Conservation (phyloP, 2,329 filamentous ascomycete species). For the Cytospora paraplurivora region DNA sequence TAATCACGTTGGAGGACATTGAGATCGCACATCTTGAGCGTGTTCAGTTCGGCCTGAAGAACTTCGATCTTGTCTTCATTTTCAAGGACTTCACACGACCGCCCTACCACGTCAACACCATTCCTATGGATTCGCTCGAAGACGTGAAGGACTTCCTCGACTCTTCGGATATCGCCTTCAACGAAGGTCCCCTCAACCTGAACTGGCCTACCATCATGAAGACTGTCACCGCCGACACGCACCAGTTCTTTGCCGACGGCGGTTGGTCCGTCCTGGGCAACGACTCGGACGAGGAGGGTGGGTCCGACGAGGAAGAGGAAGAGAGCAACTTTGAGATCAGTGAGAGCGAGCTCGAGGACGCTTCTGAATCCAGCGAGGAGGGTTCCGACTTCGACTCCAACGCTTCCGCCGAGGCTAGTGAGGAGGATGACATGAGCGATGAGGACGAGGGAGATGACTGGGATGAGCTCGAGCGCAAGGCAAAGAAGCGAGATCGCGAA, state of each 20-base stretch:
- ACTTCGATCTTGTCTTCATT: constrained; percentile 97
- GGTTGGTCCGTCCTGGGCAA: constrained; percentile 92
- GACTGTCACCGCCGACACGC: constrained; percentile 90
- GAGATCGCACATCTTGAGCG: constrained; percentile 95
- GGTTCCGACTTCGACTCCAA: constrained; percentile 94
- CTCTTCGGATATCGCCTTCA: constrained; percentile 90
- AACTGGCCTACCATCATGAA: constrained; percentile 99
- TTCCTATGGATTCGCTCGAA: constrained; percentile 92
- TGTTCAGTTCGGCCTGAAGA: constrained; percentile 95
- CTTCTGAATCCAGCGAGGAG: constrained; percentile 74
- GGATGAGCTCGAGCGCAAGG: constrained; percentile 93
- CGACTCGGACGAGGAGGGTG: constrained; percentile 83
- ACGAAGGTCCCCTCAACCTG: constrained; percentile 92
- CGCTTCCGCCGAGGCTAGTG: constrained; percentile 77
- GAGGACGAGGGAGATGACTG: constrained; percentile 85
- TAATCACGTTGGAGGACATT: constrained; percentile 92
- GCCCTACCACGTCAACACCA: constrained; percentile 95
- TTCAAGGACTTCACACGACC: constrained; percentile 96
- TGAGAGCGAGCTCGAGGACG: constrained; percentile 83
- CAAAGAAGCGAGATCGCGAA: constrained; percentile 78
- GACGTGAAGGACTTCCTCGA: constrained; percentile 98
- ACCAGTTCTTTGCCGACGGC: constrained; percentile 92
- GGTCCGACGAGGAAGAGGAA: constrained; percentile 77
- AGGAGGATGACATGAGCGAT: constrained; percentile 72
- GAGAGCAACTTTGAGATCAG: constrained; percentile 91